Conservation (phyloP, 768 basidiomycete genomes). For the Leucosporidium yakuticum region DNA sequence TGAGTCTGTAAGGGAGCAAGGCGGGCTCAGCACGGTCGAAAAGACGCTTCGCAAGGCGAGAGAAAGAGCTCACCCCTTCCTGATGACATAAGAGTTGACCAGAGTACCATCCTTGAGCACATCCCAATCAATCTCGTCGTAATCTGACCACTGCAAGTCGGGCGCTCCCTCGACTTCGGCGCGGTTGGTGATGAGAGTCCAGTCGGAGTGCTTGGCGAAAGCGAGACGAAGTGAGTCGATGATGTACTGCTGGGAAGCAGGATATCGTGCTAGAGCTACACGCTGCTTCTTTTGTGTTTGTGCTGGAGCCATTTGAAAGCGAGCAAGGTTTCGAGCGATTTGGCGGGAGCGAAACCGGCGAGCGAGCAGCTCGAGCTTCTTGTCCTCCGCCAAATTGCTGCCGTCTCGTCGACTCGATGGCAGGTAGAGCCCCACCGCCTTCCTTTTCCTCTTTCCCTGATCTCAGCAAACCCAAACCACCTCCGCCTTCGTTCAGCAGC, state of each 20-base stretch:
- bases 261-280: constrained; percentile 18
- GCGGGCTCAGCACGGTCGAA: no score
- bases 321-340: no score
- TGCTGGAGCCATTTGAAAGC: no score
- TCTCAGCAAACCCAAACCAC: background rate
- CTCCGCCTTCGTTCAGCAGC: constrained; percentile 20
- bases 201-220: constrained; percentile 9
- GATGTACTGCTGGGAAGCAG: constrained; percentile 15
- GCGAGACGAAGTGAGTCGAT: constrained; percentile 13
- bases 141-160: constrained; percentile 28
- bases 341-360: no score
- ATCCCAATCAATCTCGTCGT: constrained; percentile 33
- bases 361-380: no score
- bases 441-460: constrained; percentile 25
- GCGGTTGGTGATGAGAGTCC: background rate
- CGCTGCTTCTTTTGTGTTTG: background rate
- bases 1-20: constrained; percentile 49
- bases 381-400: no score
- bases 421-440: constrained; percentile 3
- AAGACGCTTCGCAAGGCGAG: background rate
- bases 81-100: constrained; percentile 26
- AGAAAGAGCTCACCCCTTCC: constrained; percentile 21
- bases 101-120: constrained; percentile 7
- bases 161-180: constrained; percentile 2
- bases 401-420: background rate